A percentile compares a stretch with the other conserved stretches of the same genome.
Conservation (phyloP, 371 early-diverging fungal species). For the Syncephalis plumigaleata region DNA sequence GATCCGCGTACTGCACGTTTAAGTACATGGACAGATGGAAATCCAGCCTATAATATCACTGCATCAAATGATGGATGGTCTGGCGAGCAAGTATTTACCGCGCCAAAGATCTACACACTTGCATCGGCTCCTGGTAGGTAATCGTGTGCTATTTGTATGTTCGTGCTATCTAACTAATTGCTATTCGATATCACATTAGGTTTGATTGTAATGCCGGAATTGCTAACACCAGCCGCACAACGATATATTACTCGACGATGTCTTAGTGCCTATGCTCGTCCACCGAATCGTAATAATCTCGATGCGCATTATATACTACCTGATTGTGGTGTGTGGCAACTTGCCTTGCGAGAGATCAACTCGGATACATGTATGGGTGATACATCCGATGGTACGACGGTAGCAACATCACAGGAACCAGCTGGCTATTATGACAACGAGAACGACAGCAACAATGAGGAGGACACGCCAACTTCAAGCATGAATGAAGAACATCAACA, state of each 20-base stretch:
- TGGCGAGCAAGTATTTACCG: background rate
- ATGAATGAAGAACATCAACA: slow-evolving; percentile 7
- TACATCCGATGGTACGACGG: slow-evolving; percentile 9
- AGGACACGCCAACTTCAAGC: no score
- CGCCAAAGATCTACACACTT: background rate
- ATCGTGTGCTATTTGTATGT: background rate
- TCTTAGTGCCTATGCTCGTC: slow-evolving; percentile 37
- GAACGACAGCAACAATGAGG: slow-evolving; percentile 2
- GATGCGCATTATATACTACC: slow-evolving; percentile 64
- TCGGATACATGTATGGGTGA: slow-evolving; percentile 12
- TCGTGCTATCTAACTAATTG: background rate
- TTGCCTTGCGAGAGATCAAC: slow-evolving; percentile 19
- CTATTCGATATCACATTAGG: slow-evolving; percentile 21
- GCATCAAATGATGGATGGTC: background rate
- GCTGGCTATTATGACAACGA: slow-evolving; percentile 8
- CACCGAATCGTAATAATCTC: slow-evolving; percentile 67
- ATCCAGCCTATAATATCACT: slow-evolving; percentile 1
- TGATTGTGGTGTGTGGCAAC: slow-evolving; percentile 44
- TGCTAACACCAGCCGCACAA: slow-evolving; percentile 49
- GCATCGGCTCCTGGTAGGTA: background rate
- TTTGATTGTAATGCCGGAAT: slow-evolving; percentile 54
- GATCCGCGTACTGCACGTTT: slow-evolving; percentile 1
- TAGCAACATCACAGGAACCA: slow-evolving; percentile 12
- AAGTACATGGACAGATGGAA: background rate
- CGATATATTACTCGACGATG: slow-evolving; percentile 37